phyloP scores from a whole-genome alignment of 768 basidiomycete genomes.

The Xerocomellus amylosporus region DNA sequence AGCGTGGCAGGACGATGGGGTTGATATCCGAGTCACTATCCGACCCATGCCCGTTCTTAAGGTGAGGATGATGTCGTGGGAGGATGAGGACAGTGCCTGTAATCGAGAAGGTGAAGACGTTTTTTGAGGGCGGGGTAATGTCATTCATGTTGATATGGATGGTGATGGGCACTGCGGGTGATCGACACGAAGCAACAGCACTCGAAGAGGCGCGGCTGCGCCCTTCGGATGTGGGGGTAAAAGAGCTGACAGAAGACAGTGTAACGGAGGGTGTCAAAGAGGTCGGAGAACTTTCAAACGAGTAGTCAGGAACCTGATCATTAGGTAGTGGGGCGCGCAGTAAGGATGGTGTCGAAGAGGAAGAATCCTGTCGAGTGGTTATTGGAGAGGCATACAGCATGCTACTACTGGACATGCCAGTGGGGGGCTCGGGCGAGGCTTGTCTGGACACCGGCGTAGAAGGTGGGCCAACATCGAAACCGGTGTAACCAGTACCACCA shows the following conservation, averaged over 20 bases:
- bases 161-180: conserved; percentile 64
- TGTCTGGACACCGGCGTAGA: conserved; percentile 42
- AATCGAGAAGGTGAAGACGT: conserved; percentile 62
- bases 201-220: conserved; percentile 40
- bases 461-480: conserved; percentile 56
- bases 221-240: conserved; percentile 32
- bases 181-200: conserved; percentile 23
- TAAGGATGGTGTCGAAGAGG: conserved; percentile 57
- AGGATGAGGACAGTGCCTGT: conserved; percentile 63
- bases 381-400: conserved; percentile 22
- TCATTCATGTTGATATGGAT: conserved; percentile 82
- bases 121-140: conserved; percentile 60
- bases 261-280: conserved; percentile 46
- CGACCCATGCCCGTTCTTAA: conserved; percentile 21
- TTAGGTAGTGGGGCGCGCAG: conserved; percentile 72
- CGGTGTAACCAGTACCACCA: conserved; percentile 68
- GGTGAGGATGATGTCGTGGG: conserved; percentile 36
- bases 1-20: conserved; percentile 62
- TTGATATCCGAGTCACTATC: conserved; percentile 39
- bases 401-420: conserved; percentile 15
- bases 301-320: conserved; percentile 65
- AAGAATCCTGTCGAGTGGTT: conserved; percentile 39
- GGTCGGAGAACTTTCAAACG: conserved; percentile 63
- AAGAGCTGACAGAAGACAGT: conserved; percentile 40
- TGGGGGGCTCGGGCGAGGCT: conserved; percentile 47